Evolutionary conservation across 345 rosid genomes (phyloP), one percentile per base, ranked within the genome.

Genomic region (Gossypium longicalyx): DNA sequence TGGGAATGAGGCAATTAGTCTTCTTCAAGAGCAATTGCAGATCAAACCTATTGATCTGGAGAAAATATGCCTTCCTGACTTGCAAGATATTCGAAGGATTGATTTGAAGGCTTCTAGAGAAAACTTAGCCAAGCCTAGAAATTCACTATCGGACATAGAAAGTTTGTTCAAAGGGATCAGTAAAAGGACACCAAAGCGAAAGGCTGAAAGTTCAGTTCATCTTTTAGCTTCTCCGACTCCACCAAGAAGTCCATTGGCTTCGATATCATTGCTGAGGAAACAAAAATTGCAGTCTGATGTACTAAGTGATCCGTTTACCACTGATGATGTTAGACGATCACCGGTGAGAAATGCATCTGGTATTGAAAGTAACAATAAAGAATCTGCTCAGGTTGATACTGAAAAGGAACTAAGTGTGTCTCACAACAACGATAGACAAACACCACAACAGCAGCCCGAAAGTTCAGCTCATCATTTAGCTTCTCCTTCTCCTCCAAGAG

Each of bases 11-110:
- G 85, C 87, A 4, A 44, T 85, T 67, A 82, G 51, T 76, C 84
- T 90, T 73, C 78, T 93, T 67, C 85, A 83, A 75, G 88, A 88
- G 67, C 79, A 27, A 27, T 84, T 95, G 85, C 87, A 88, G 80
- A 83, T 93, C 67, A 85, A 88, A 81, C 81, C 93, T 70, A 69
- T 85, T 80, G 74, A 76, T 72, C 44, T 84, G 22, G 82, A 85
- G 73, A 80, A 83, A 53, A 63, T 93, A 67, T 48, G 80, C 79
- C 84, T 93, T 61, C 93, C 97, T 75, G 88, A 87, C 27, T 71
- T 87, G 79, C 84, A 73, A 76, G 87, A 82, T 75, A 77, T 87
- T 59, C 85, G 68, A 67, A 83, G 75, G 80, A 79, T 81, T 49
- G 83, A 85, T 82, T 83, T 85, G 65, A 86, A 82, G 74, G 82